Evolutionary conservation across 768 basidiomycete species (phyloP), one percentile per base, ranked within the genome.

Genomic region (Coprinellus micaceus): DNA sequence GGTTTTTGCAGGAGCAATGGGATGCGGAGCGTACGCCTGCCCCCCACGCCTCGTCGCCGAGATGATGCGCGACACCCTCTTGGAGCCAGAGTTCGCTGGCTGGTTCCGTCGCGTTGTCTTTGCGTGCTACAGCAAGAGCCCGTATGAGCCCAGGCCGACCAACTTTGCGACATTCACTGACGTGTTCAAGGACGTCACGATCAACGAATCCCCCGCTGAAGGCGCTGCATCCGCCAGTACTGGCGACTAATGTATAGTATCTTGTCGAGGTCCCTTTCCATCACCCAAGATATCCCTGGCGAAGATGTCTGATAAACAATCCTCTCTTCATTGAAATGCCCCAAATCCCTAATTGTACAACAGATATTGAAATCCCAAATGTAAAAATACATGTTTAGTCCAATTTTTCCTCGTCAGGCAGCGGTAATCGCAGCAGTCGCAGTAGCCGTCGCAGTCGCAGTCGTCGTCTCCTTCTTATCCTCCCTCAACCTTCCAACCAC

Each of bases 21-120:
- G 77, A 0, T 78, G 76, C 54, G 77, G 77, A 7, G 75, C 70
- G 1, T 79, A 78, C 56, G 55, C 36, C 5, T 77, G 76, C 58
- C 77, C 77, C 10, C 71, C 77, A 2, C 59, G 59, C 4, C 64
- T 72, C 26, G 77, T 78, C 13, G 75, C 77, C 2, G 56, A 66
- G 9, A 68, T 76, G 60, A 78, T 78, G 78, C 75, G 71, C 51
- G 60, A 58, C 6, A 72, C 75, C 24, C 66, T 79, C 10, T 61
- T 72, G 13, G 74, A 76, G 33, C 56, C 63, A 6, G 78, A 80
- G 54, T 79, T 79, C 62, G 66, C 64, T n/a, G 74, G 74, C 2
- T 72, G 73, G 67, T 78, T 79, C 59, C 57, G 63, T 28, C 64
- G 66, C 41, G 69, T 77, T 11, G 61, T 71, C 5, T 79, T 79